Conservation (phyloP, 2,329 filamentous ascomycete species). For the Cladosporium cucumerinum region DNA sequence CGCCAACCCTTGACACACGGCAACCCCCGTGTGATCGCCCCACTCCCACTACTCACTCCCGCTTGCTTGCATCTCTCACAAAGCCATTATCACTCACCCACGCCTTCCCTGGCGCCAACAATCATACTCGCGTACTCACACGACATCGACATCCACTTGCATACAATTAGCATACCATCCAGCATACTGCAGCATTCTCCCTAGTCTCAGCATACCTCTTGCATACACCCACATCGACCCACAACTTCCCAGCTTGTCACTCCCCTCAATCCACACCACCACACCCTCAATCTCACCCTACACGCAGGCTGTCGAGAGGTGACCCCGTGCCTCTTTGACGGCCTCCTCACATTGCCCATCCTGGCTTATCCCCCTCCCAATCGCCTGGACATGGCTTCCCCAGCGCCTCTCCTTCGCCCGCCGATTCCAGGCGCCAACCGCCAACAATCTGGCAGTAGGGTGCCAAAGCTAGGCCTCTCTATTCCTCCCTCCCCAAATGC, state of each 20-base stretch:
- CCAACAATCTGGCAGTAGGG: conserved; percentile 27
- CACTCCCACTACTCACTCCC: conserved; percentile 8
- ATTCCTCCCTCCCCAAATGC: conserved; percentile 84
- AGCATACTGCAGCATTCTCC: background rate
- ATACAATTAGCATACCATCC: background rate
- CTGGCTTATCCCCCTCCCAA: conserved; percentile 31
- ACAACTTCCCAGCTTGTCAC: background rate
- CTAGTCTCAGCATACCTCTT: background rate
- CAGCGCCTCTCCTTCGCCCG: conserved; percentile 76
- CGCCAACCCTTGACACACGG: background rate
- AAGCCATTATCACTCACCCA: conserved; percentile 5
- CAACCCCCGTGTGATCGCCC: background rate
- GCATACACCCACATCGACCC: background rate
- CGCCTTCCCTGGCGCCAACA: background rate
- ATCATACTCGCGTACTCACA: background rate
- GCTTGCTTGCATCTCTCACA: conserved; percentile 13
- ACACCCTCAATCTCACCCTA: background rate
- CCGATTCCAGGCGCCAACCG: conserved; percentile 69
- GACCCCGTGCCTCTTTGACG: conserved; percentile 29
- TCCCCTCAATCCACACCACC: background rate
- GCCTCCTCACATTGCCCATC: conserved; percentile 27
- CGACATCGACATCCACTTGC: background rate
- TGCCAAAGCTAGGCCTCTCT: conserved; percentile 78
- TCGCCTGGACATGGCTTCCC: conserved; percentile 63
- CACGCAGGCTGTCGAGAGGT: conserved; percentile 31